Evolutionary conservation across 805 yeast genomes (phyloP), one percentile per base, ranked within the genome.

Genomic region (Isabelozyma heimii): DNA sequence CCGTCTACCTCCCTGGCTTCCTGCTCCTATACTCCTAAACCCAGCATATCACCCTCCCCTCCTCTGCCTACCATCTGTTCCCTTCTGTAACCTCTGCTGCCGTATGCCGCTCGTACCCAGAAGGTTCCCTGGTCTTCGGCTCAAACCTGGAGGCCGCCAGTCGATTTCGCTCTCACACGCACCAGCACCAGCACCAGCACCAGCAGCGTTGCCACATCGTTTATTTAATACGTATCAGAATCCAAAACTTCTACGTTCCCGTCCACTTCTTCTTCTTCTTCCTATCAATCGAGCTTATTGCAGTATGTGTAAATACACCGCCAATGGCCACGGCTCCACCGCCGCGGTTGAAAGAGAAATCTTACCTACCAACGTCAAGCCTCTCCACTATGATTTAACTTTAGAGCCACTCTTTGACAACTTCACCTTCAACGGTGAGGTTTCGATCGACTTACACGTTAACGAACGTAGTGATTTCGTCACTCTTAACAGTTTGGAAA

Each of bases 401-500:
- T 58, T 75, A 60, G 77, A 74, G 52, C 79, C 79, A 12, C 56
- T 61, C 56, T 77, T 84, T 50, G 73, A 73, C 43, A 76, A 77
- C 9, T 84, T 84, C 73, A 83, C 78, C 49, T 85, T 81, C 58
- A 67, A 70, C 43, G 90, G 89, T 58, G 65, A 63, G 28, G 81
- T 76, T 52, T 67, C 71, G 44, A 82, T 85, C 56, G 82, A 80
- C 45, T 70, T 85, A 55, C 66, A 71, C 40, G 83, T 84, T 42
- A 71, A 75, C 40, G 84, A 81, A 51, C 55, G 62, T 33, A 65
- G 82, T 38, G 63, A 75, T 51, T 62, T 61, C 26, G 73, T 85
- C 49, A 70, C 77, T 24, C 70, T 89, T 59, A 87, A 89, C 72
- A 62, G 81, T 16, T 57, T 83, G 17, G 96, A 89, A 43, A 76